Evolutionary conservation across 495 filamentous ascomycete genomes (phyloP).

Genomic region (Neurospora sp.): DNA sequence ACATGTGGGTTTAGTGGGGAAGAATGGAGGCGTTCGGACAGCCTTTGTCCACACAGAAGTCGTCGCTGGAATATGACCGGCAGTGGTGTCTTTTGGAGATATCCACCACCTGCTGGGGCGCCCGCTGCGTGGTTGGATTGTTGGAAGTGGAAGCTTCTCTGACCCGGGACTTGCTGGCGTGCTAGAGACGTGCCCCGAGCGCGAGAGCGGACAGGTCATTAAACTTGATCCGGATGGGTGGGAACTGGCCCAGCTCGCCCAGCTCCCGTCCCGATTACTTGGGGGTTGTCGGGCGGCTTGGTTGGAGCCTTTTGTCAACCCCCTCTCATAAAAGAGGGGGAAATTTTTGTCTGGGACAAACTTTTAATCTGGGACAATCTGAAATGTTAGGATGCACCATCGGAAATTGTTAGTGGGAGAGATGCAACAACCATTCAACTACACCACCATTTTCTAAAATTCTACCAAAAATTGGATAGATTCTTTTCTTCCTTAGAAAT

Average conservation of each 20-base stretch:
- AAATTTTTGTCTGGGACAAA: too few species aligned
- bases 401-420: too few species aligned
- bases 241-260: neutral
- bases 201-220: neutral
- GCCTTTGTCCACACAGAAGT: neutral
- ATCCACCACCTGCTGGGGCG: neutral
- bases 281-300: too few species aligned
- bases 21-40: neutral
- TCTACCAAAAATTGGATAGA: too few species aligned
- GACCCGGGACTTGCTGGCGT: neutral
- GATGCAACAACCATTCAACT: too few species aligned
- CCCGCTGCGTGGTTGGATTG: neutral
- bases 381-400: too few species aligned
- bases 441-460: too few species aligned
- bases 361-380: too few species aligned
- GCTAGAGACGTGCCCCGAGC: neutral
- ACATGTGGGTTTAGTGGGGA: neutral
- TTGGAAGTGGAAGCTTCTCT: neutral
- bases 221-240: neutral
- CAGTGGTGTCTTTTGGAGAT: neutral
- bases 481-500: too few species aligned
- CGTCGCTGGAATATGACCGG: neutral
- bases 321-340: too few species aligned
- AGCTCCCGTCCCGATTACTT: neutral
- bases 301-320: too few species aligned